Conservation (phyloP, 768 basidiomycete species). For the Phylloporus rhodoxanthus region DNA sequence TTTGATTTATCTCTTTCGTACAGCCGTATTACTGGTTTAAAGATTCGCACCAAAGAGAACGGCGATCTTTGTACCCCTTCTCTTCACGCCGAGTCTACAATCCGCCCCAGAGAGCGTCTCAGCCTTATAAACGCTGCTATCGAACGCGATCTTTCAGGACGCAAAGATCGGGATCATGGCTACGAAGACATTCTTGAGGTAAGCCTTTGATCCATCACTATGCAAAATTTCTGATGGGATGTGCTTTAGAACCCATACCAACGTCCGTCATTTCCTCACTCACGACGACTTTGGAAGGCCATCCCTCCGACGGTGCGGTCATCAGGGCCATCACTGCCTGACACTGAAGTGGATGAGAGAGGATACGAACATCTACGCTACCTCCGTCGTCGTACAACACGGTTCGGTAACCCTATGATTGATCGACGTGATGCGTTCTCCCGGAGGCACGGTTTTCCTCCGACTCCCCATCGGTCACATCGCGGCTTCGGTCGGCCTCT, state of each 20-base stretch:
- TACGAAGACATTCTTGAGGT: slow-evolving; percentile 91
- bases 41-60: slow-evolving; percentile 45
- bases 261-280: slow-evolving; percentile 47
- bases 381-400: slow-evolving; percentile 71
- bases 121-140: slow-evolving; percentile 46
- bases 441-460: slow-evolving; percentile 21
- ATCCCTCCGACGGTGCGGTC: slow-evolving; percentile 38
- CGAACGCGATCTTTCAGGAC: slow-evolving; percentile 56
- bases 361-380: slow-evolving; percentile 22
- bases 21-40: slow-evolving; percentile 47
- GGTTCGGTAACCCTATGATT: slow-evolving; percentile 72
- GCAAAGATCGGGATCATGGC: slow-evolving; percentile 68
- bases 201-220: slow-evolving; percentile 17
- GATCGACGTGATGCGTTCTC: slow-evolving; percentile 55
- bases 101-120: slow-evolving; percentile 64
- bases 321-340: slow-evolving; percentile 28
- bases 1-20: slow-evolving; percentile 1
- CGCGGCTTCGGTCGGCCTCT: slow-evolving; percentile 22
- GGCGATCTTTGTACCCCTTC: slow-evolving; percentile 36
- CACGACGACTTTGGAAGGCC: slow-evolving; percentile 64
- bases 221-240: not conserved
- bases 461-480: slow-evolving; percentile 3
- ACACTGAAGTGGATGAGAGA: slow-evolving; percentile 8
- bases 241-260: slow-evolving; percentile 64
- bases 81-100: slow-evolving; percentile 40